Base-by-base conservation (phyloP, 352 stramenopile species). In the Sclerospora graminicola region DNA sequence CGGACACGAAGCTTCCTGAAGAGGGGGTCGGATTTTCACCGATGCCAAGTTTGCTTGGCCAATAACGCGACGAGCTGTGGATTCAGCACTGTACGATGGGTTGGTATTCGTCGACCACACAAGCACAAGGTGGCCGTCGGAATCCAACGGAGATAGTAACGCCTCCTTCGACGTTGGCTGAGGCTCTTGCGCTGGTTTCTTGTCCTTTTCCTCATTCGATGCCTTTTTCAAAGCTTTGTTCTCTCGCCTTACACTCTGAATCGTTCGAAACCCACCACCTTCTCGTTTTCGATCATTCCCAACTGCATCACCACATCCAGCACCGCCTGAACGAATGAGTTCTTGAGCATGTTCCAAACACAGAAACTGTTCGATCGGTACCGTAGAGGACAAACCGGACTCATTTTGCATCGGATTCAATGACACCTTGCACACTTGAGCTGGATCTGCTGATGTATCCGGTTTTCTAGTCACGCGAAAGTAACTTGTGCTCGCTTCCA, bases 171-270 rank as follows among this genome's bases (percentile, higher is more conserved):
- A 71, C 2, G 74, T 88, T 1, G 78, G 76, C 32, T 89, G 78
- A 8, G 69, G 62, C 16, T 65, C 54, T 19, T 56, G 51, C 11
- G 53, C 49, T 19, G 51, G 30, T 9, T 48, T 63, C 13, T 50
- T 45, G 16, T 38, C 62, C 26, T 19, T 21, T 18, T 59, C 50
- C 27, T 58, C 54, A 38, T 37, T 35, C 15, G 45, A 21, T 27
- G 46, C 45, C 44, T 26, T 65, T 45, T 84, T 84, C 20, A 83
- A 30, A 6, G 79, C 73, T 54, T 90, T 90, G 63, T 92, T 92
- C 46, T 88, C 75, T 34, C 81, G 70, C 28, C 81, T 64, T 16
- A 92, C 81, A 49, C 81, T 92, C 51, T 92, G 81, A 48, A 92
- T 92, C 7, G 81, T 86, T 8, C 81, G 78, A 6, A 92, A 77